Conservation (phyloP, 2,329 filamentous ascomycete genomes). For the Fusarium newnesense region DNA sequence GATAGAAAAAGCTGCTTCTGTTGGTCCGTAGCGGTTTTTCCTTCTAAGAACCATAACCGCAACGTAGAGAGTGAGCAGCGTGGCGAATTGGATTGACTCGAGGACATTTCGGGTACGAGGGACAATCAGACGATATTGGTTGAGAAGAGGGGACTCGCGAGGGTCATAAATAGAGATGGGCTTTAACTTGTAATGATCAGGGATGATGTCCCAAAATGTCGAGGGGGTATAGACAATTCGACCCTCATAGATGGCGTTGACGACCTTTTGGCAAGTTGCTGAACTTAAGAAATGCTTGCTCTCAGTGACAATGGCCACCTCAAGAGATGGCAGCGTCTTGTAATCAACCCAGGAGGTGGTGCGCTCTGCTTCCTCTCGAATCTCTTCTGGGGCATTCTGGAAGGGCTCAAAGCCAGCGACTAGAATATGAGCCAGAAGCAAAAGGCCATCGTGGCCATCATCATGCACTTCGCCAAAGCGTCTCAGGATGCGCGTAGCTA, state of each 20-base stretch:
- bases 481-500: conserved; percentile 80
- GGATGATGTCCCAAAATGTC: conserved; percentile 83
- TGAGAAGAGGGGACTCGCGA: conserved; percentile 77
- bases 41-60: conserved; percentile 77
- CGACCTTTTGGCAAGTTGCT: conserved; percentile 82
- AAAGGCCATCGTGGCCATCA: conserved; percentile 73
- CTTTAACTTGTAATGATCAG: conserved; percentile 86
- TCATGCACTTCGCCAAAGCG: conserved; percentile 82
- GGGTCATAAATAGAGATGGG: conserved; percentile 86
- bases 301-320: conserved; percentile 85
- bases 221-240: conserved; percentile 85
- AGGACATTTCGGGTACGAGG: conserved; percentile 80
- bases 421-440: conserved; percentile 81
- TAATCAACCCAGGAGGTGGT: conserved; percentile 60
- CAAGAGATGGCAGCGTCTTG: conserved; percentile 78
- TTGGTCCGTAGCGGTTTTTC: conserved; percentile 61
- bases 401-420: conserved; percentile 88
- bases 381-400: conserved; percentile 78
- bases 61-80: conserved; percentile 76
- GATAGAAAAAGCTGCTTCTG: conserved; percentile 75
- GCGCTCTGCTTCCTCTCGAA: conserved; percentile 67
- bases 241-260: conserved; percentile 84
- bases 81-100: conserved; percentile 78
- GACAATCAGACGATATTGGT: conserved; percentile 87
- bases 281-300: conserved; percentile 82